Base-by-base conservation (phyloP, 1,139 yeast genomes). In the Saccharomyces hybrid region DNA sequence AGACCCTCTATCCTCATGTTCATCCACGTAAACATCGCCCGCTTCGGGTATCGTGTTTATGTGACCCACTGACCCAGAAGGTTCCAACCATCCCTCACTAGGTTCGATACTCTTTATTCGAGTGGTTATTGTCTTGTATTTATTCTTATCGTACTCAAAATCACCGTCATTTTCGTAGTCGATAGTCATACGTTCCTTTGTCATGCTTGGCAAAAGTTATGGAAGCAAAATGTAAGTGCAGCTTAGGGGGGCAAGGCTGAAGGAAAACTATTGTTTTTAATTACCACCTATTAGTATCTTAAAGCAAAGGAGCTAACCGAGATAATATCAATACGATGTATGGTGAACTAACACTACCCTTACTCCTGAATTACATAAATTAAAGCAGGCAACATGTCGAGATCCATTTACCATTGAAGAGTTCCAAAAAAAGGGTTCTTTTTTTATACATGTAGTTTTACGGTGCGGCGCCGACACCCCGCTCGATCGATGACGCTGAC, bases 31-130 rank as follows among this genome's bases (percentile, higher is more conserved):
- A 3, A 38, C n/a, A 3, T 38, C n/a, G 20, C 26, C 44, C 20
- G 11, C 44, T 38, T 38, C 44, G n/a, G 23, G 44, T 38, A 38
- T 38, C 6, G 44, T 38, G 25, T 25, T 38, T 38, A 38, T 20
- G 13, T 16, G 44, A 9, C 13, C 6, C 11, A 38, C 25, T 20
- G 44, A 38, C 13, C 20, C n/a, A 38, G 44, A 16, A 38, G 44
- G 49, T 20, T 28, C 49, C 41, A 47, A 27, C 49, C 44, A 38
- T 23, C 44, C 44, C 13, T 38, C 44, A 38, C 44, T 38, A 20
- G 44, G 44, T 14, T 38, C 25, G 7, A 2, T 2, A 20, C 44
- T 38, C 4, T 38, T 9, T 38, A 38, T 38, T 16, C 44, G 44
- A 4, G 44, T 38, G 13, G n/a, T 38, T 5, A 7, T 11, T 20